Evolutionary conservation across 2,329 filamentous ascomycete genomes (phyloP), one percentile per base, ranked within the genome.

Genomic region (Fusarium newnesense): DNA sequence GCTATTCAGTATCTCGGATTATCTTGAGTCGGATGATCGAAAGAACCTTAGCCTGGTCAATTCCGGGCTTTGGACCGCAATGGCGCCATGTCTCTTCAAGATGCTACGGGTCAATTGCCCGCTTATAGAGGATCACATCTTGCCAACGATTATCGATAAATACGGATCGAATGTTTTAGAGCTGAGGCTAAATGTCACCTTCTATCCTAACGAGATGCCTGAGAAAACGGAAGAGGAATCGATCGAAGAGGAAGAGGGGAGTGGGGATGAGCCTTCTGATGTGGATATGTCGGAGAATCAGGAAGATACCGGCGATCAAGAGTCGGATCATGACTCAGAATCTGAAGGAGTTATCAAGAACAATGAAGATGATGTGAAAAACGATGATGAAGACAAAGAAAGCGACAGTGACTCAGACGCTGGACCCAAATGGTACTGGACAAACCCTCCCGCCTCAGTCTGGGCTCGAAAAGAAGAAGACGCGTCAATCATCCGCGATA

Each of bases 381-480:
- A 30, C 1, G 28, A 18, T 4, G 26, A 46, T 5, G 15, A n/a
- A 4, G 26, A 39, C 10, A 6, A 60, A 3, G 4, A 24, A 11
- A n/a, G 5, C 9, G 16, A n/a, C 9, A 37, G n/a, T 7, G 44
- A 34, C 7, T 34, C 19, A 36, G 18, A 58, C 26, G 7, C 21
- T 13, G 12, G 9, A 9, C 7, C 7, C 6, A 37, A 66, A 2
- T 47, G 53, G 63, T 60, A 72, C 26, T 60, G 53, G 44, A n/a
- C n/a, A 19, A 36, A 15, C 0, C 60, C 42, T 10, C 69, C 70
- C 0, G 54, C 40, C 10, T 72, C 69, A 19, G 64, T 69, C 26
- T 69, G 69, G 69, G 60, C 69, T 3, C 40, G 59, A 15, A 26
- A 54, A 26, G 43, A 24, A 24, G 18, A 34, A 21, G 56, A 69